These are phyloP conservation scores for Aspergillus avenaceus DNA, from an alignment of 495 filamentous ascomycete genomes.

Conservation along the genomic window DNA sequence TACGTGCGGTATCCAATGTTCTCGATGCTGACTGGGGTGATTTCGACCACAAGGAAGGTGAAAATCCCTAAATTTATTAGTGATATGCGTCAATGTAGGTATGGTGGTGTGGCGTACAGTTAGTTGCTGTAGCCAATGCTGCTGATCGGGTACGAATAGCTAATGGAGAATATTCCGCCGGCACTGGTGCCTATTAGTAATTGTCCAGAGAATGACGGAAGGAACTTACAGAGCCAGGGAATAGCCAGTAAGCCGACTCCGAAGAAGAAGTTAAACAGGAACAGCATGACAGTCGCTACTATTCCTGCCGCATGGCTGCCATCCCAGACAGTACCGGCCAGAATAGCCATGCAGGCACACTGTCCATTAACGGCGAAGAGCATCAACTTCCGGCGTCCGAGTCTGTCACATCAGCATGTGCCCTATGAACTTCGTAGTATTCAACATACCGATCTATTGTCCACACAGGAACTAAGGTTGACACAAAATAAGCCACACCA, in stretches of 20 bases:
- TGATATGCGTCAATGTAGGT: background rate
- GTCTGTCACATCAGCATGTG: constrained; percentile 19
- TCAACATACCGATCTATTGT: constrained; percentile 40
- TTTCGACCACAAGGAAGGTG: constrained; percentile 39
- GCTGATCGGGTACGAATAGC: constrained; percentile 32
- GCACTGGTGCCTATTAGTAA: constrained; percentile 17
- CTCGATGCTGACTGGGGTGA: constrained; percentile 33
- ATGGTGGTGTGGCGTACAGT: constrained; percentile 16
- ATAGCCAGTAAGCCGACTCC: constrained; percentile 29
- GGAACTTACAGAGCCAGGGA: constrained; percentile 31
- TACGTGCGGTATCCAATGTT: constrained; percentile 42
- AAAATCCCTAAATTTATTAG: constrained; percentile 26
- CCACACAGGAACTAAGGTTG: constrained; percentile 46
- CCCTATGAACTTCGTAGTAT: background rate
- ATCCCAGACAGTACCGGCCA: constrained; percentile 28
- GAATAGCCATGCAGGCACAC: constrained; percentile 40
- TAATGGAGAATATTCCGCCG: constrained; percentile 32
- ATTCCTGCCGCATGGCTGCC: constrained; percentile 26
- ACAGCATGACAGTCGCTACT: constrained; percentile 31
- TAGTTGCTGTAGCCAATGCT: constrained; percentile 30
- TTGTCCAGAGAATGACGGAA: background rate
- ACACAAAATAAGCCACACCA: constrained; percentile 43
- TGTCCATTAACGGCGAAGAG: constrained; percentile 50
- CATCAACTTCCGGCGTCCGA: constrained; percentile 44
- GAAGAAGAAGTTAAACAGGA: constrained; percentile 38